These are phyloP conservation scores for Calonectria pteridis DNA, from an alignment of 2,329 filamentous ascomycete genomes.

Conservation along the genomic window DNA sequence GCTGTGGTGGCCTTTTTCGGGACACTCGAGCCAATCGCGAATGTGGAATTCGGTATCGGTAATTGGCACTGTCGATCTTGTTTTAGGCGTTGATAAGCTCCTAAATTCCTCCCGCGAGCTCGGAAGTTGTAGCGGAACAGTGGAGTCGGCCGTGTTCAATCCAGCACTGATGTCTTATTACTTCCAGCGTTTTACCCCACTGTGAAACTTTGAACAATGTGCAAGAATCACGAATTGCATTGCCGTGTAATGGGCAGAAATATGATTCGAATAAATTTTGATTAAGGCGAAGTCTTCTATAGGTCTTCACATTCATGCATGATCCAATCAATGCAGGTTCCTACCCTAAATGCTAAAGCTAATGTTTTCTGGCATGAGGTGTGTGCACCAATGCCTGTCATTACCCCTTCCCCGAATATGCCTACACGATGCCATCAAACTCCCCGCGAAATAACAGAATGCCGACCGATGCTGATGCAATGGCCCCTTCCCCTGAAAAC, in stretches of 20 bases:
- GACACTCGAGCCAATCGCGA: background rate
- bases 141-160: background rate
- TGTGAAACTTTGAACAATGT: too few species aligned
- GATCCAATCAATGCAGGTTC: conserved; percentile 15
- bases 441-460: conserved; percentile 17
- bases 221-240: background rate
- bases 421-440: conserved; percentile 21
- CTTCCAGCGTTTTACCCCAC: too few species aligned
- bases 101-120: background rate
- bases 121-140: background rate
- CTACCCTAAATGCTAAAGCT: conserved; percentile 15
- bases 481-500: conserved; percentile 7
- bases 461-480: conserved; percentile 24
- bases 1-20: background rate
- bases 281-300: conserved; percentile 11
- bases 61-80: background rate
- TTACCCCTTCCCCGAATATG: conserved; percentile 5
- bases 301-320: conserved; percentile 3
- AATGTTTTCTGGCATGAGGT: conserved; percentile 11
- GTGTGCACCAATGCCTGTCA: conserved; percentile 4
- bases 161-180: background rate
- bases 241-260: background rate
- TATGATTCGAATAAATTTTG: conserved; percentile 9
- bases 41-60: background rate
- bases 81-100: background rate